Evolutionary conservation across 2,329 filamentous ascomycete genomes (phyloP).

Genomic region (Penicillium sumatraense): DNA sequence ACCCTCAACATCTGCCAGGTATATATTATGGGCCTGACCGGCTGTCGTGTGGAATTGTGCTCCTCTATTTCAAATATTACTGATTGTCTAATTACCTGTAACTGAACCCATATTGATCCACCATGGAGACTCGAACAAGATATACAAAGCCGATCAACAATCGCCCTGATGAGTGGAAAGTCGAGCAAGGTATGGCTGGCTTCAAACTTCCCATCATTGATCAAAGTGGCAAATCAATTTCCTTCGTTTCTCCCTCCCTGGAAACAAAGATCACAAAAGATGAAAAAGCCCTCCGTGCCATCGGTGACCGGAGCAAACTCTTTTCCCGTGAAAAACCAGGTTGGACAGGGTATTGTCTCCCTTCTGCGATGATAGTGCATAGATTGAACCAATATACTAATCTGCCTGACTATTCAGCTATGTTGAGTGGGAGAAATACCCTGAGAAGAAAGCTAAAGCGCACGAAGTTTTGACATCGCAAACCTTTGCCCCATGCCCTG

Average conservation of each 20-base stretch:
- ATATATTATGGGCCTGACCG: not conserved
- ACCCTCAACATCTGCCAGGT: not conserved
- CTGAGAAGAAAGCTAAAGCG: slow-evolving; percentile 67
- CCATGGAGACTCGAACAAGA: not conserved
- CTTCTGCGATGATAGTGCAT: not conserved
- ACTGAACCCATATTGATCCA: not conserved
- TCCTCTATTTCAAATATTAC: not conserved
- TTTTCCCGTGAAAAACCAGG: slow-evolving; percentile 52
- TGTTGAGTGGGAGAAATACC: slow-evolving; percentile 72
- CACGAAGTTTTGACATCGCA: slow-evolving; percentile 59
- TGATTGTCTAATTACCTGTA: not conserved
- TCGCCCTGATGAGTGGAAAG: slow-evolving; percentile 57
- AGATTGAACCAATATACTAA: not conserved
- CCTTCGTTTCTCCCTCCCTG: slow-evolving; percentile 21
- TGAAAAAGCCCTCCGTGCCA: slow-evolving; percentile 45
- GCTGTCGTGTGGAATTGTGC: not conserved
- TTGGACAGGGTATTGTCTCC: slow-evolving; percentile 48
- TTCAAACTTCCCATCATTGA: slow-evolving; percentile 54
- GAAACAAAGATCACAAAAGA: slow-evolving; percentile 43
- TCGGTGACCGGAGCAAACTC: slow-evolving; percentile 45
- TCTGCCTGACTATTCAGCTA: slow-evolving; percentile 48
- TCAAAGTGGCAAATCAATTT: slow-evolving; percentile 46
- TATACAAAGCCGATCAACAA: slow-evolving; percentile 18
- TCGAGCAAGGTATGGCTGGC: slow-evolving; percentile 56
- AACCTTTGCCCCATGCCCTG: slow-evolving; percentile 56